phyloP scores from a whole-genome alignment of 805 yeast genomes.

The Ogataea populi-albae region DNA sequence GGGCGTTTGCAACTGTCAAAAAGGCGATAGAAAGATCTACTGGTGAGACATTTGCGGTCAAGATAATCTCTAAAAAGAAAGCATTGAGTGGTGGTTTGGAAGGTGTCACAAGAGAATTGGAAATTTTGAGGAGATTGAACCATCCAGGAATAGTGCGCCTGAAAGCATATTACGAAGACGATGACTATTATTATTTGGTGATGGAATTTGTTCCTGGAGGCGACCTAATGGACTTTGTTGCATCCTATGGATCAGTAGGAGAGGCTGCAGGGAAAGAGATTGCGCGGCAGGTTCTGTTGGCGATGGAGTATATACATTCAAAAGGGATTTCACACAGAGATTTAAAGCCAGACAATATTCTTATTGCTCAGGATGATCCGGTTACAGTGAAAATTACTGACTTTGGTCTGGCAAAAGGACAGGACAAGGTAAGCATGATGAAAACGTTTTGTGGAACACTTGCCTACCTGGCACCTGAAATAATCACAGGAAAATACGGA shows the following conservation, averaged over 20 bases:
- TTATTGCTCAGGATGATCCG: conserved; percentile 88
- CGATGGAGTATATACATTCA: conserved; percentile 82
- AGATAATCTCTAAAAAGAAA: conserved; percentile 80
- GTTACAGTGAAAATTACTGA: conserved; percentile 91
- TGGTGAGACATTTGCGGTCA: conserved; percentile 86
- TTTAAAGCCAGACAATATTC: conserved; percentile 91
- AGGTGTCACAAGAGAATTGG: conserved; percentile 84
- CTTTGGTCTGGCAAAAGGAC: conserved; percentile 91
- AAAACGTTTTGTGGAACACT: conserved; percentile 97
- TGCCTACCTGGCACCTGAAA: conserved; percentile 97
- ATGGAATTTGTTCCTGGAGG: conserved; percentile 98
- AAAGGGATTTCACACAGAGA: conserved; percentile 95
- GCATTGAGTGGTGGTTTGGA: conserved; percentile 71
- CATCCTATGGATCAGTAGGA: conserved; percentile 86
- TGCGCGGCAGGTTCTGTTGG: conserved; percentile 77
- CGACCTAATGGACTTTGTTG: conserved; percentile 95
- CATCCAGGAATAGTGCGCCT: conserved; percentile 85
- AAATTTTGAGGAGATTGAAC: conserved; percentile 68
- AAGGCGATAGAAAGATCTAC: conserved; percentile 83
- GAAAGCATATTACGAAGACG: conserved; percentile 83
- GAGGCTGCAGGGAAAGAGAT: conserved; percentile 89
- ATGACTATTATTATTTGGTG: conserved; percentile 75
- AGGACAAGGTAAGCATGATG: conserved; percentile 80
- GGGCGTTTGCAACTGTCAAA: conserved; percentile 97
- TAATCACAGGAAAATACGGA: conserved; percentile 57